Evolutionary conservation across 2,329 filamentous ascomycete genomes (phyloP).

Genomic region (Colletotrichum lupini): DNA sequence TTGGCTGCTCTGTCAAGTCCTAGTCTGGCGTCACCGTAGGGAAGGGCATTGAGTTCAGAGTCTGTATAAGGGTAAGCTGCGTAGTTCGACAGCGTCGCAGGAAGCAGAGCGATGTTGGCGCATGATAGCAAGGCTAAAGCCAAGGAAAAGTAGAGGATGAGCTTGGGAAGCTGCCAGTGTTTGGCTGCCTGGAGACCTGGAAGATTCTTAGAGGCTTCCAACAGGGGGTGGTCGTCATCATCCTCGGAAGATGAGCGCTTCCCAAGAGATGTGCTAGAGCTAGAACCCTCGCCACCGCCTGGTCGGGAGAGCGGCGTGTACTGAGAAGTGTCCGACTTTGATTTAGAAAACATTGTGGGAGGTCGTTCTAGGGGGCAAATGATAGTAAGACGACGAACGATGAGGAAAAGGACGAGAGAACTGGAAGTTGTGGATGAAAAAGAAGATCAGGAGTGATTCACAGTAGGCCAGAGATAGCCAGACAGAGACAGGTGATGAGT

Average conservation of each 20-base stretch:
- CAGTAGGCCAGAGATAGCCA: neutral
- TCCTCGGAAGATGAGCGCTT: neutral
- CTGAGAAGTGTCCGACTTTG: neutral
- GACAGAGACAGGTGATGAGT: neutral
- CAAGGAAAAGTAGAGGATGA: neutral
- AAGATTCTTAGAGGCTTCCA: neutral
- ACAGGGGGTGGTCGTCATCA: neutral
- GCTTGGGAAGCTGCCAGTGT: neutral
- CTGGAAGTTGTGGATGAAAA: neutral
- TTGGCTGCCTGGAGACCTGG: neutral
- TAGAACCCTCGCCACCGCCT: neutral
- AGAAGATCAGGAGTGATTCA: neutral
- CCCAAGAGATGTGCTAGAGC: neutral
- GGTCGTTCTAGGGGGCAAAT: too few species aligned
- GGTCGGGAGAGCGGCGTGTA: neutral
- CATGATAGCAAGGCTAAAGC: neutral
- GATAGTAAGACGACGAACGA: neutral
- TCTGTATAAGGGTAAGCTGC: neutral
- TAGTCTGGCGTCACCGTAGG: neutral
- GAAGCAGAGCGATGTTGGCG: neutral
- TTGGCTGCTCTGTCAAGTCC: neutral
- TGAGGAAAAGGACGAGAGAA: neutral
- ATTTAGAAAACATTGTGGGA: neutral
- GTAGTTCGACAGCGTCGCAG: neutral
- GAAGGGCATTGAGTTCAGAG: neutral